phyloP scores from a whole-genome alignment of 2,329 filamentous ascomycete species.

The Colletotrichum spinosum region DNA sequence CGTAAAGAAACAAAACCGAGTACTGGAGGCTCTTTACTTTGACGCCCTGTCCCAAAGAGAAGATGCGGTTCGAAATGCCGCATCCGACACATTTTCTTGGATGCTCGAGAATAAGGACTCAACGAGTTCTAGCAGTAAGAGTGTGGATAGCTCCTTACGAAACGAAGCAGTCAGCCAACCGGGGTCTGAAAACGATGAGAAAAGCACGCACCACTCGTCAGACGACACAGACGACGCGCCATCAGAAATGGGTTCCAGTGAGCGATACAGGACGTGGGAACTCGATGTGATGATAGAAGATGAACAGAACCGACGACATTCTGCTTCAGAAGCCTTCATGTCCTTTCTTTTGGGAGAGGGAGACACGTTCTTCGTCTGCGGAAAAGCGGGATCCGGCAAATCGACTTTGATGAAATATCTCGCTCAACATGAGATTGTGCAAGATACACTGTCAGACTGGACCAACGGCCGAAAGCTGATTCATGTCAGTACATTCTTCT shows the following conservation, averaged over 20 bases:
- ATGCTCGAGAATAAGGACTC: not conserved
- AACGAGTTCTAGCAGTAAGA: not conserved
- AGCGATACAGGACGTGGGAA: too few species aligned
- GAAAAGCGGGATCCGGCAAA: constrained; percentile 38
- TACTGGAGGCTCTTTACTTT: not conserved
- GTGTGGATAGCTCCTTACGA: too few species aligned
- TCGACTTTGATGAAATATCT: constrained; percentile 23
- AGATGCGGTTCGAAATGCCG: not conserved
- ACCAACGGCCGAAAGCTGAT: constrained; percentile 17
- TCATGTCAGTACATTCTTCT: constrained; percentile 33
- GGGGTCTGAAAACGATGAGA: too few species aligned
- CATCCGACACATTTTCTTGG: not conserved
- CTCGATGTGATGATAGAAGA: not conserved
- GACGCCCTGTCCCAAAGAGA: not conserved
- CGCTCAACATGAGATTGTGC: not conserved
- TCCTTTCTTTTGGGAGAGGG: not conserved
- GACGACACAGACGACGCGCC: not conserved
- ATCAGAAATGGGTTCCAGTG: too few species aligned
- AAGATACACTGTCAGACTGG: not conserved
- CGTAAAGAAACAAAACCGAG: not conserved
- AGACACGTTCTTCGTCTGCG: constrained; percentile 23
- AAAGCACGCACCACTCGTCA: not conserved
- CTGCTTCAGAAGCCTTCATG: constrained; percentile 1
- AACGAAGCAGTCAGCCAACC: too few species aligned
- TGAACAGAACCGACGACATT: not conserved